Evolutionary conservation across 192 early-diverging fungal species (phyloP), one percentile per base, ranked within the genome.

Genomic region (Entomortierella lignicola): DNA sequence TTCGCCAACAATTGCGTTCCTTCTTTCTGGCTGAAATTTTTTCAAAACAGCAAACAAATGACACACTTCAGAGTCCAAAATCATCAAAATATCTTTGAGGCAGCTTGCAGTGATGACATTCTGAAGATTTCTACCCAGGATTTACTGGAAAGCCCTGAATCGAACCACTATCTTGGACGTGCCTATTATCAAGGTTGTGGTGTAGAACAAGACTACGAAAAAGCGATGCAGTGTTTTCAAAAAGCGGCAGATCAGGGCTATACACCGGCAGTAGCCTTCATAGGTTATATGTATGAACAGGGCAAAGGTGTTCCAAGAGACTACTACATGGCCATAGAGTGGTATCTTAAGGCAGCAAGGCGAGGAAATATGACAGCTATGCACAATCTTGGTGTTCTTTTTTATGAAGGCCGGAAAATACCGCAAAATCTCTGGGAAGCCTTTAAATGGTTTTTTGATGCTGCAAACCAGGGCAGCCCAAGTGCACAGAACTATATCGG

Each of bases 401-500:
- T 79, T 53, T 73, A 72, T 52, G 27, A 79, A 26, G 83, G 83
- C n/a, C 34, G 56, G 34, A 66, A 81, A 27, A 67, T 77, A 47
- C 27, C 54, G 1, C 21, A 44, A 31, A 59, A 83, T 21, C 51
- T 61, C 2, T 37, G 55, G 31, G 47, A 50, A 20, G 83, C 83
- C 12, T 69, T 80, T 30, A 32, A 55, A 26, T 84, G 83, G 83
- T 81, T 82, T 47, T 25, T 61, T 31, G 75, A 71, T 25, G 72
- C 73, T 13, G 81, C 68, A 6, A 21, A 34, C 2, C 50, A 77
- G 60, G 83, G 83, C 3, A 66, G 82, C 32, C 51, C 54, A 1
- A 71, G 63, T 39, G 74, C 80, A 0, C 59, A 71, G 47, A 59
- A 82, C 27, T 67, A 61, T 5, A 30, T 82, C 7, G 83, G 83